Evolutionary conservation across 805 yeast species (phyloP).

Genomic region (Wickerhamomyces hampshirensis): DNA sequence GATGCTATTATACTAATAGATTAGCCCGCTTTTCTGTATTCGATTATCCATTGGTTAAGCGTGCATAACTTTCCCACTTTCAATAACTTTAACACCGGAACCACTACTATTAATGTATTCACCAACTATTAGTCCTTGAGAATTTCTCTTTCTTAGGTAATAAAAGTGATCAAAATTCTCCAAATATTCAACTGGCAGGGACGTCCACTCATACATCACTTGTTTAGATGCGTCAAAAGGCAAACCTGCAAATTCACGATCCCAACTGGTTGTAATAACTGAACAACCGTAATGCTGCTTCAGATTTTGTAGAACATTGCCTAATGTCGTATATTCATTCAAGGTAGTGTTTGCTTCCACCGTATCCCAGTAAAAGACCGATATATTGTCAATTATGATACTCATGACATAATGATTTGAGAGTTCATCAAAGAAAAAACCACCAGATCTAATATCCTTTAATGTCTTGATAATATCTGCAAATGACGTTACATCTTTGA

Average conservation of each 20-base stretch:
- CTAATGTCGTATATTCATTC: conserved; percentile 4
- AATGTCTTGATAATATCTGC: not conserved
- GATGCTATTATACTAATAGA: no score
- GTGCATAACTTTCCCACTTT: not conserved
- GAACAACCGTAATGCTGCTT: conserved; percentile 3
- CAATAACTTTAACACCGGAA: not conserved
- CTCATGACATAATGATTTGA: not conserved
- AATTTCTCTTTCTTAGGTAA: conserved; percentile 1
- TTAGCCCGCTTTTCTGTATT: no score
- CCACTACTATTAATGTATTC: not conserved
- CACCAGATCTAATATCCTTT: not conserved
- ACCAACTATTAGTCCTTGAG: conserved; percentile 1
- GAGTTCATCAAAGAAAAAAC: not conserved
- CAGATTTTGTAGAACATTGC: not conserved
- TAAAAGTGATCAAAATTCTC: conserved; percentile 1
- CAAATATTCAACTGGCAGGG: not conserved
- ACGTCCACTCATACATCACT: conserved; percentile 2
- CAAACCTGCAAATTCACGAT: conserved; percentile 2
- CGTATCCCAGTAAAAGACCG: conserved; percentile 3
- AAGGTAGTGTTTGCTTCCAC: not conserved
- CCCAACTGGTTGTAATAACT: conserved; percentile 8
- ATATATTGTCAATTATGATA: conserved; percentile 11
- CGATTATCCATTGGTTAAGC: no score
- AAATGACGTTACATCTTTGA: not conserved
- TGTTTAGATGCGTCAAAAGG: not conserved